Evolutionary conservation across 192 early-diverging fungal species (phyloP).

Genomic region (Jimgerdemannia flammicorona): DNA sequence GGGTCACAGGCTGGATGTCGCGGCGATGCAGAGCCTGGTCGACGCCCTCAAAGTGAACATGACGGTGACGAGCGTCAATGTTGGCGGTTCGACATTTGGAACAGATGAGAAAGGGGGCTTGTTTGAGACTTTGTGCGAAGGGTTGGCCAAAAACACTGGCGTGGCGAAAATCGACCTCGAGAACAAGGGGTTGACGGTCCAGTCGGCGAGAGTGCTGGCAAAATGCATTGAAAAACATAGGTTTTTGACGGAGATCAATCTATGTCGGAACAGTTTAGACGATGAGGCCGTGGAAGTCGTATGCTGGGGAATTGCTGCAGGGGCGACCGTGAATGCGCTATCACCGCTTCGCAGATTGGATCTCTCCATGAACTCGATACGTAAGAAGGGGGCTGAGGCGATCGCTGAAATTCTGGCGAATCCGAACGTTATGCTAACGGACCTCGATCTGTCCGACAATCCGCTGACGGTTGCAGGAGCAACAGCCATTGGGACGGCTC

Average conservation of each 20-base stretch:
- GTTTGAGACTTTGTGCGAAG: constrained; percentile 32
- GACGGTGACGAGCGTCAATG: constrained; percentile 36
- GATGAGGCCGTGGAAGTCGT: constrained; percentile 27
- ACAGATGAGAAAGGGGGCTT: constrained; percentile 5
- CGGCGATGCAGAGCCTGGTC: constrained; percentile 25
- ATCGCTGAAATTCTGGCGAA: constrained; percentile 22
- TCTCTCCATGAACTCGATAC: constrained; percentile 38
- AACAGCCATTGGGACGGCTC: constrained; percentile 23
- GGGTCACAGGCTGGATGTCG: constrained; percentile 37
- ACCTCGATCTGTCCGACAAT: constrained; percentile 48
- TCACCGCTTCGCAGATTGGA: constrained; percentile 26
- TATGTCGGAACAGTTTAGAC: constrained; percentile 42
- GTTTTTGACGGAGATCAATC: constrained; percentile 25
- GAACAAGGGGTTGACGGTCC: constrained; percentile 42
- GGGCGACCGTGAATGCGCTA: constrained; percentile 4
- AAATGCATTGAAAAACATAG: constrained; percentile 24
- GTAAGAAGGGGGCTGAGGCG: constrained; percentile 17
- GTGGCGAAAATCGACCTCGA: constrained; percentile 45
- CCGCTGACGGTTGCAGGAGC: constrained; percentile 35
- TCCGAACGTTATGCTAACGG: constrained; percentile 10
- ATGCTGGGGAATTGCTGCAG: constrained; percentile 6
- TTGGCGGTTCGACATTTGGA: constrained; percentile 40
- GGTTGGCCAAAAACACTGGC: constrained; percentile 39
- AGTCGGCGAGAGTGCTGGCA: constrained; percentile 7
- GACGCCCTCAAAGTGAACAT: constrained; percentile 35